A percentile compares a stretch with the other conserved stretches of the same genome.
Conservation (phyloP, 305 asterid genomes). For the Galium porrigens region DNA sequence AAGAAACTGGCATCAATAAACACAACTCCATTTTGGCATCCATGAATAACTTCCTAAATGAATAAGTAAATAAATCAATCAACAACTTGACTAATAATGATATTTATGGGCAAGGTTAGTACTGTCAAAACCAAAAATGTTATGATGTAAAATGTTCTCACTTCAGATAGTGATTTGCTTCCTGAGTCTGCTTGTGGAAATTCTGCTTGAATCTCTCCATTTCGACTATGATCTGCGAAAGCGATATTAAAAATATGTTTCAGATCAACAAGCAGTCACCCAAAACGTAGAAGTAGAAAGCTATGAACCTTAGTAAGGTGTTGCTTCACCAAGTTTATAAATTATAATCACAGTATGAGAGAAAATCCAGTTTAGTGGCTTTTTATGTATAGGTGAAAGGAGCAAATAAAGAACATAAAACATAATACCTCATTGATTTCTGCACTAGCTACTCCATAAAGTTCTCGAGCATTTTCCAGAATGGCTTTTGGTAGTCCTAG, state of each 20-base stretch:
- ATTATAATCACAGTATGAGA: neutral
- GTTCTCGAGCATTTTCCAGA: slow-evolving; percentile 64
- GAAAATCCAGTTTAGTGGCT: neutral
- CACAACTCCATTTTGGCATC: neutral
- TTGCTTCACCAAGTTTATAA: neutral
- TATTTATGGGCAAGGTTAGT: neutral
- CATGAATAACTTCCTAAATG: neutral
- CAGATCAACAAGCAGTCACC: neutral
- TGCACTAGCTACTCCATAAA: slow-evolving; percentile 82
- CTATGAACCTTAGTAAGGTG: neutral
- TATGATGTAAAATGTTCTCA: slow-evolving; percentile 26
- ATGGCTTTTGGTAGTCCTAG: slow-evolving; percentile 65
- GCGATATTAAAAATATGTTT: neutral
- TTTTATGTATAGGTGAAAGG: neutral
- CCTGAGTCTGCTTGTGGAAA: slow-evolving; percentile 41
- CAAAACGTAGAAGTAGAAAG: neutral
- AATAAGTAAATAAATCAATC: neutral
- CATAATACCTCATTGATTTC: slow-evolving; percentile 76
- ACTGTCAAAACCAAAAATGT: slow-evolving; percentile 7
- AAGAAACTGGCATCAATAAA: neutral
- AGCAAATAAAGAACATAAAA: neutral
- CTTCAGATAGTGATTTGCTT: slow-evolving; percentile 56
- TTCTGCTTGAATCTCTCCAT: slow-evolving; percentile 94
- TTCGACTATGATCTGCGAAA: slow-evolving; percentile 73
- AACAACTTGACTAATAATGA: neutral